Conservation (phyloP, 768 basidiomycete species). For the Rickenella mellea region DNA sequence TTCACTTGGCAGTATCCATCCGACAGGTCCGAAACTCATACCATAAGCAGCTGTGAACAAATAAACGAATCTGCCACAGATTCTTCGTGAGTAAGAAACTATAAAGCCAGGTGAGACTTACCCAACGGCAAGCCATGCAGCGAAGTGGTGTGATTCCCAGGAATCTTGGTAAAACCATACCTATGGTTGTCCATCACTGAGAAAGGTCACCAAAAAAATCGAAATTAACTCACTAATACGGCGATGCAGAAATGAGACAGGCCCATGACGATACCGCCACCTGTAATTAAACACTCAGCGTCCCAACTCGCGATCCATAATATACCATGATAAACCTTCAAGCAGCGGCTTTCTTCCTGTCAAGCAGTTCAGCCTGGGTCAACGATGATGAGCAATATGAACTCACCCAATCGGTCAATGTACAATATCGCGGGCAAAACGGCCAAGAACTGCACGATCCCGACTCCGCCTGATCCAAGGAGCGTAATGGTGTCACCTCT, state of each 20-base stretch:
- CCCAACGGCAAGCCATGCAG: conserved; percentile 65
- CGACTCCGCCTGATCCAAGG: conserved; percentile 69
- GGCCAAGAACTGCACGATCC: conserved; percentile 68
- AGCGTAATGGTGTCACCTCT: conserved; percentile 49
- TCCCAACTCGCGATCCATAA: neutral
- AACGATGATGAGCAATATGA: neutral
- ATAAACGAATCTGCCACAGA: conserved; percentile 46
- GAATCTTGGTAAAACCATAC: conserved; percentile 22
- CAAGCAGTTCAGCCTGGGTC: neutral
- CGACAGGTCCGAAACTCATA: conserved; percentile 67
- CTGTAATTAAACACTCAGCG: conserved; percentile 10
- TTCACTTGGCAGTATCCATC: conserved; percentile 79
- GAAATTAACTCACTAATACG: conserved; percentile 35
- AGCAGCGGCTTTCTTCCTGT: conserved; percentile 59
- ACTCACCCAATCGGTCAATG: conserved; percentile 55
- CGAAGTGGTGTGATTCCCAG: conserved; percentile 48
- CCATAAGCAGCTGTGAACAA: conserved; percentile 73
- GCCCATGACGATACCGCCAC: conserved; percentile 57
- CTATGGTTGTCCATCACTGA: conserved; percentile 20
- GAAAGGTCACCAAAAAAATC: conserved; percentile 2
- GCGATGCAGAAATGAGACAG: conserved; percentile 58
- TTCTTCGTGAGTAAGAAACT: neutral
- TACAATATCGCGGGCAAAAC: conserved; percentile 65
- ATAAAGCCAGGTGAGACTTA: conserved; percentile 23
- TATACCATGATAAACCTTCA: conserved; percentile 20